Base-by-base conservation (phyloP, 768 basidiomycete genomes). In the Tephrocybe sp. region DNA sequence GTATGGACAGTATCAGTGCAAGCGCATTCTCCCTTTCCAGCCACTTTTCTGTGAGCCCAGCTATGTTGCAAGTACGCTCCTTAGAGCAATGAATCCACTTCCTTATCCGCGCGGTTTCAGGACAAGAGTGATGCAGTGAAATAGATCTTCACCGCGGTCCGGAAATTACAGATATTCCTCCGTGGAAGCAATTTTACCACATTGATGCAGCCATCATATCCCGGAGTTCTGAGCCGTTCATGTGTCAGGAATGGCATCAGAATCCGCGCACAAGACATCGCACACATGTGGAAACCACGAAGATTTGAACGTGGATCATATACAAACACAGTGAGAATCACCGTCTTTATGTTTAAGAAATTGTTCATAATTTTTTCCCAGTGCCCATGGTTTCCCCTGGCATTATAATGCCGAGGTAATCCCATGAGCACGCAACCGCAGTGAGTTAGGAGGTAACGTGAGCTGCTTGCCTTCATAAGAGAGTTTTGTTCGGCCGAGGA, bases 81-180 rank as follows among this genome's bases (percentile, higher is more conserved):
- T n/a, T 39, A 11, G 7, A 17, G 10, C 18, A 7, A 39, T 21
- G 20, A 43, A 52, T 52, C 54, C 50, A 50, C 53, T 34, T 15
- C 47, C 23, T 52, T 51, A 20, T 52, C 57, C 41, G 53, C 41
- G 18, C 53, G 24, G 36, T 40, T 32, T 36, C 34, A 36, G 25
- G 10, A 28, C 26, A 36, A 45, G 43, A 40, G 39, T 30, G 21
- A 12, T 25, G 21, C 50, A n/a, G 37, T 55, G 44, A 42, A 32
- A 48, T 37, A 43, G 55, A 60, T 58, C 55, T 60, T 68, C 70
- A 69, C 70, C 69, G 70, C 68, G 72, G 69, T 62, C 63, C 65
- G 65, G 67, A 62, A 63, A 63, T 64, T 45, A 55, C 42, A 55
- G 40, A 51, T 42, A 52, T 64, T 63, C 62, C 65, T 68, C 69